phyloP scores from a whole-genome alignment of 139 green algal genomes.

The Coccomyxa sp. region DNA sequence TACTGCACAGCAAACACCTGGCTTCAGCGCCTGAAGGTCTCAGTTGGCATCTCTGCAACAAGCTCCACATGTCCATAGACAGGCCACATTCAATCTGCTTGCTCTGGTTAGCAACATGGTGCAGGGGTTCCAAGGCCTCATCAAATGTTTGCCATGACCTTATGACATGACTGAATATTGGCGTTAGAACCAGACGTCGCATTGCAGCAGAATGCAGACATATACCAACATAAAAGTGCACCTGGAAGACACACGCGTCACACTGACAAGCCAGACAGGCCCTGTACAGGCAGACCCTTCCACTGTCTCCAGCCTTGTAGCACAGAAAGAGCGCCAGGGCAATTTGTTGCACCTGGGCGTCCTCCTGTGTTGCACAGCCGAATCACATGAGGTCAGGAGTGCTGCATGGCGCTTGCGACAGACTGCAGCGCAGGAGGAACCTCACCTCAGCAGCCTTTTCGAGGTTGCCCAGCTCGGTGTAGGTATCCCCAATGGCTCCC shows the following conservation, averaged over 20 bases:
- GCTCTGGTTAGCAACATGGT: background rate
- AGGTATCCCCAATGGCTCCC: conserved; percentile 36
- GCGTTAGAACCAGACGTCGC: too few species aligned
- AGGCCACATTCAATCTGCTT: background rate
- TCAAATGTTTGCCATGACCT: background rate
- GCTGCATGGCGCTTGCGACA: too few species aligned
- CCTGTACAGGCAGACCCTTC: background rate
- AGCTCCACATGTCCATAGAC: background rate
- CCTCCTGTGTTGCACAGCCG: too few species aligned
- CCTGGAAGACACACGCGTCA: too few species aligned
- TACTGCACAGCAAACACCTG: conserved; percentile 11
- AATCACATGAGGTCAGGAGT: too few species aligned
- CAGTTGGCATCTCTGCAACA: background rate
- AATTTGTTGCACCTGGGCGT: background rate
- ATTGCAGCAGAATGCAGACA: too few species aligned
- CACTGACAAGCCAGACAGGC: background rate
- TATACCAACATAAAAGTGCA: too few species aligned
- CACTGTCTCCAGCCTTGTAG: background rate
- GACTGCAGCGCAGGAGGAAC: too few species aligned
- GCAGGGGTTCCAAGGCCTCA: background rate
- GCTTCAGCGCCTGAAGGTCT: background rate
- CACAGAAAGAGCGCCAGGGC: background rate
- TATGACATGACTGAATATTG: too few species aligned
- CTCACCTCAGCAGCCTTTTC: conserved; percentile 25
- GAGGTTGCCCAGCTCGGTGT: conserved; percentile 33